Base-by-base conservation (phyloP, 1,284 basidiomycete genomes). In the Mycocalia duriaeana region DNA sequence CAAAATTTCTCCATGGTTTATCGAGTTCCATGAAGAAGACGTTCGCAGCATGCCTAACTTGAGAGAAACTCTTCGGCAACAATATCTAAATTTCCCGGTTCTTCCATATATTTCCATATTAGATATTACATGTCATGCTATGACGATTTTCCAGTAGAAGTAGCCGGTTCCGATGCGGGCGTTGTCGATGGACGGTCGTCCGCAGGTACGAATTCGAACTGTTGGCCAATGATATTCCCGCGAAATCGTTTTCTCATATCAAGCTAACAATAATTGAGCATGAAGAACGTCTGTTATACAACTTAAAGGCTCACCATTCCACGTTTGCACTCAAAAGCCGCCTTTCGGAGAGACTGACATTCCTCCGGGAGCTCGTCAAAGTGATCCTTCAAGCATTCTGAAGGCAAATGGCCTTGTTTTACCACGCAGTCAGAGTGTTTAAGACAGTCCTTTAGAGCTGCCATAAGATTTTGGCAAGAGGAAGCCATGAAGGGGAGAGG, bases 271-370 rank as follows among this genome's bases (percentile, higher is more conserved):
- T 24, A 48, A 37, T n/a, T 26, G 2, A 16, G 37, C 28, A 48
- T 38, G 18, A 44, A 25, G 2, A 35, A 23, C n/a, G 4, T 20
- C 28, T 22, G 25, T 13, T 36, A 36, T 23, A 40, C 23, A 31
- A 44, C 34, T 5, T 25, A n/a, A 22, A 13, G 20, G 72, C 85
- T 50, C 49, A 91, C 90, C 86, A 92, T 87, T 34, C 86, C 87
- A 50, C 89, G 76, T 65, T 93, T 93, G 68, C 90, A 93, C 56
- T 93, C 89, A 57, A 87, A 91, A 2, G 85, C 84, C 4, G 89
- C 88, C 60, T 79, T 81, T 44, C 90, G 74, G 45, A 93, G 66
- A 18, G 80, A 75, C 58, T 79, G 77, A 61, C 90, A 93, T 56
- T 84, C 73, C 56, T 85, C 79, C 5, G 90, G 90, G 25, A 93